phyloP scores from a whole-genome alignment of 73 alveolate genomes.

The Paramecium sonneborni region DNA sequence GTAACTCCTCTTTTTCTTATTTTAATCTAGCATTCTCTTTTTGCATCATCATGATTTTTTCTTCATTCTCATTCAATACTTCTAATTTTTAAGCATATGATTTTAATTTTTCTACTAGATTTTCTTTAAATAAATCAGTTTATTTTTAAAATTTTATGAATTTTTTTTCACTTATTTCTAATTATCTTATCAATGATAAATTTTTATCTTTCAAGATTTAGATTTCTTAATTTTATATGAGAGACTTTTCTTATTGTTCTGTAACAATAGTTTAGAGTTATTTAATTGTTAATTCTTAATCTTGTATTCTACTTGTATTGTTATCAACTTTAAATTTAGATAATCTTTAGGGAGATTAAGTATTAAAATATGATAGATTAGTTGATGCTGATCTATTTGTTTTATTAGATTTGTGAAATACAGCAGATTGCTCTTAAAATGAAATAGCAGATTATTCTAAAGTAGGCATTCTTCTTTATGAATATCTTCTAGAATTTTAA shows the following conservation, averaged over 20 bases:
- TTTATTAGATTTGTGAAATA: slow-evolving; percentile 30
- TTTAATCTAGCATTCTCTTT: neutral
- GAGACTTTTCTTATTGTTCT: neutral
- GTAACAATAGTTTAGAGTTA: neutral
- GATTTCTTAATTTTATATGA: neutral
- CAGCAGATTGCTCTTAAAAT: slow-evolving; percentile 41
- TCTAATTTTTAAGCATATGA: neutral
- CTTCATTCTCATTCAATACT: slow-evolving; percentile 20
- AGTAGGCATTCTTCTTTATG: slow-evolving; percentile 33
- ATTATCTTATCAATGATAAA: neutral
- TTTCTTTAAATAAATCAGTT: slow-evolving; percentile 53
- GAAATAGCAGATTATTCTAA: slow-evolving; percentile 39
- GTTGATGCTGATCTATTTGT: slow-evolving; percentile 56
- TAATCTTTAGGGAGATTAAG: slow-evolving; percentile 3
- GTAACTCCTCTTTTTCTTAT: slow-evolving; percentile 51
- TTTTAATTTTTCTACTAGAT: neutral
- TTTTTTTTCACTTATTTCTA: slow-evolving; percentile 7
- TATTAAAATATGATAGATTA: slow-evolving; percentile 1
- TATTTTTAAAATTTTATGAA: neutral
- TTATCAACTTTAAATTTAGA: neutral
- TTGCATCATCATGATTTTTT: neutral
- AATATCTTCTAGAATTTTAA: neutral
- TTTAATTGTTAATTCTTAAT: neutral
- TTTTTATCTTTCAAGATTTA: neutral
- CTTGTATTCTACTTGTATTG: neutral